Evolutionary conservation across 352 stramenopile species (phyloP).

Genomic region (Pythium aristosporum): DNA sequence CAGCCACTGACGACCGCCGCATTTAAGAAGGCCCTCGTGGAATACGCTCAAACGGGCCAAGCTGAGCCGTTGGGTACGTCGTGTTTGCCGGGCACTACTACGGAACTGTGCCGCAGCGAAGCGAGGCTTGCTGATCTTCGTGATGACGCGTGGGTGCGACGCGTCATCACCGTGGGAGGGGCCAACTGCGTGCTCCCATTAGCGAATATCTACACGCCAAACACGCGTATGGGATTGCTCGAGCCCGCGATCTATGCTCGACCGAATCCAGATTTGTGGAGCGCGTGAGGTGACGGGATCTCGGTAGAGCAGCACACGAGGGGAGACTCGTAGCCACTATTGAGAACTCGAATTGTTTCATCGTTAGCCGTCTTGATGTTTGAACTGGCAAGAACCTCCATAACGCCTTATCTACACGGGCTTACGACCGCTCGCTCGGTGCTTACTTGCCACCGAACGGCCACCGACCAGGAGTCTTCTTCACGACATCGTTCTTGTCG

Average conservation of each 20-base stretch:
- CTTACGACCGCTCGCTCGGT: not conserved
- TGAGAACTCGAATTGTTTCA: not conserved
- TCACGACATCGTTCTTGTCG: conserved; percentile 27
- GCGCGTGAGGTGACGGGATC: not conserved
- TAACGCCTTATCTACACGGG: not conserved
- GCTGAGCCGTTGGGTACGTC: not conserved
- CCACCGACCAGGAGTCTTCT: conserved; percentile 45
- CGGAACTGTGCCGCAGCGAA: not conserved
- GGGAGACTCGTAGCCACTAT: not conserved
- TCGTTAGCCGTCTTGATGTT: not conserved
- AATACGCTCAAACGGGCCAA: not conserved
- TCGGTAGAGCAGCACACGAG: not conserved
- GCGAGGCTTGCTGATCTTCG: not conserved
- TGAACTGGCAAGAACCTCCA: not conserved
- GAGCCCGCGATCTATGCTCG: not conserved
- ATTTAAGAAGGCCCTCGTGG: not conserved
- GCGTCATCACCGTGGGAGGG: not conserved
- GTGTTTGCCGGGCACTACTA: not conserved
- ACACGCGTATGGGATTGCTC: not conserved
- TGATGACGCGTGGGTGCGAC: not conserved
- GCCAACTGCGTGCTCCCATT: not conserved
- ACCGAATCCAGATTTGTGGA: not conserved
- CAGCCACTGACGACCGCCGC: not conserved
- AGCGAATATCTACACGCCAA: conserved; percentile 2
- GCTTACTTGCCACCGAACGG: conserved; percentile 25